These are phyloP conservation scores for Priceomyces melissophilus DNA, from an alignment of 805 yeast species.

Conservation along the genomic window DNA sequence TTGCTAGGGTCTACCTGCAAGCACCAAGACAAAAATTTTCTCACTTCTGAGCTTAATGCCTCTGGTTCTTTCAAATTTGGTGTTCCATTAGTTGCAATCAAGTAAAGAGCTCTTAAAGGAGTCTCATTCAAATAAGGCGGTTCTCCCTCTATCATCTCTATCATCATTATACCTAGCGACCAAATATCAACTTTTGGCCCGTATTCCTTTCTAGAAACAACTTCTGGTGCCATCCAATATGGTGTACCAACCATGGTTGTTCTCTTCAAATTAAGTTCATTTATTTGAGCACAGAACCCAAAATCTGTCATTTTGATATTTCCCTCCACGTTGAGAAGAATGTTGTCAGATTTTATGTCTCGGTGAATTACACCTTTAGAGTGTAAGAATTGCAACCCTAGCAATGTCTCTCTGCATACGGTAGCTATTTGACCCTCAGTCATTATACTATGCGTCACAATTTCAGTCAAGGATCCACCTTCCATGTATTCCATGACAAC, in stretches of 20 bases:
- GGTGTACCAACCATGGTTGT: conserved; percentile 99
- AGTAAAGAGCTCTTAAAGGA: conserved; percentile 87
- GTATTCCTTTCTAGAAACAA: conserved; percentile 89
- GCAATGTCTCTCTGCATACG: conserved; percentile 85
- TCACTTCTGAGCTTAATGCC: conserved; percentile 60
- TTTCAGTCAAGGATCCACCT: conserved; percentile 95
- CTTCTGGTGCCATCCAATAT: conserved; percentile 99
- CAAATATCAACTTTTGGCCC: conserved; percentile 97
- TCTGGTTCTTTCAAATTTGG: conserved; percentile 91
- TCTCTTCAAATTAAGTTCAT: conserved; percentile 64
- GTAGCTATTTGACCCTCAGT: conserved; percentile 95
- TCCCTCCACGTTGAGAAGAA: conserved; percentile 77
- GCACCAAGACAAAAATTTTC: conserved; percentile 70
- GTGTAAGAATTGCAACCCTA: conserved; percentile 84
- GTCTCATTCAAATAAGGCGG: conserved; percentile 97
- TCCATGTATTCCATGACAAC: conserved; percentile 99
- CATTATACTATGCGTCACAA: conserved; percentile 85
- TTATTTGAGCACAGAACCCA: conserved; percentile 89
- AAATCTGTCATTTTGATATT: conserved; percentile 92
- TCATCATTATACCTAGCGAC: conserved; percentile 97
- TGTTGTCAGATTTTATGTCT: conserved; percentile 94
- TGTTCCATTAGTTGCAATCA: conserved; percentile 95
- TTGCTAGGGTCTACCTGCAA: conserved; percentile 79
- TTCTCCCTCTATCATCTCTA: conserved; percentile 98
- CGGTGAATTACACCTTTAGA: conserved; percentile 91